Evolutionary conservation across 208 protist species (phyloP), one percentile per base, ranked within the genome.

Genomic region (Trypanosoma congolense): DNA sequence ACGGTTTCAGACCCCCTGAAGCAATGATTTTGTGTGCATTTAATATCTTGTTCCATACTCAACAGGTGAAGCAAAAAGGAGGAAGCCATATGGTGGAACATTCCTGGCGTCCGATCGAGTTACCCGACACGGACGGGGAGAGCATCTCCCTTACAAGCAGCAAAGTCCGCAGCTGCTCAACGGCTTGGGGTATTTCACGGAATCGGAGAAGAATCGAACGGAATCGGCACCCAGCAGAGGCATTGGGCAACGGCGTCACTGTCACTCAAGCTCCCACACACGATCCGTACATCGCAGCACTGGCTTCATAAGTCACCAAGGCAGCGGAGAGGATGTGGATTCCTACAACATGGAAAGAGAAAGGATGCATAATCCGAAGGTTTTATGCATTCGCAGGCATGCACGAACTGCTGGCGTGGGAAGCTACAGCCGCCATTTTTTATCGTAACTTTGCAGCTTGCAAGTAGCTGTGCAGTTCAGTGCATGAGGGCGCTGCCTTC

Each of bases 371-470:
- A 31, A 1, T 46, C 4, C 35, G 52, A 44, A 46, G 4, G 24
- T 57, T 47, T 31, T 14, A 19, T 1, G 36, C 14, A 1, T 57
- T 57, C 4, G 24, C 52, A 33, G 35, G 12, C 12, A 43, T 33
- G 24, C 3, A 57, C 33, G 38, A 30, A 6, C 36, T 57, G 14
- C 33, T 19, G 26, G 10, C 16, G n/a, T 2, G 6, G 19, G 52
- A 57, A 42, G 24, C 38, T 33, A 57, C 19, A 12, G 24, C 30
- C 31, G 25, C 38, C 2, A 12, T 46, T 10, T n/a, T 46, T 44
- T 47, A 57, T 57, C 21, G 31, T 46, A 29, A 46, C 36, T 57
- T 46, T 57, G n/a, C 52, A 46, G 30, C 38, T 57, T 4, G 38
- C 9, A 29, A 57, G 30, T 4, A 46, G 36, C 52, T 46, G 3